Conservation (phyloP, 139 green algal genomes). For the Haematococcus lacustris region DNA sequence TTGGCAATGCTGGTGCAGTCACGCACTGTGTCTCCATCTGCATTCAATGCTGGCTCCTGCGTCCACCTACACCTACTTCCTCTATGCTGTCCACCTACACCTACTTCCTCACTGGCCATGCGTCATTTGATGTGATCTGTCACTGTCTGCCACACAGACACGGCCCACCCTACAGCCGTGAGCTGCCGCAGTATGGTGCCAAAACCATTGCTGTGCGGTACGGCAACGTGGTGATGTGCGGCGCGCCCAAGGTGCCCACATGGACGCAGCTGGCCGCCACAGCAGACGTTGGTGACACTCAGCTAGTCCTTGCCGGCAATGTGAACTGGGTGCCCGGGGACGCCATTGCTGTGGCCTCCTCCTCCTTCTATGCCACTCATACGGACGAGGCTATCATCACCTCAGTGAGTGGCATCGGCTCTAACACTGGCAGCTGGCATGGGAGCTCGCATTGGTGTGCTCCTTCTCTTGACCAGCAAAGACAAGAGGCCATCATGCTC, state of each 20-base stretch:
- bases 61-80: too few relatives aligned
- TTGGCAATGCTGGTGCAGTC: too few relatives aligned
- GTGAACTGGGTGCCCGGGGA: slow-evolving; percentile 22
- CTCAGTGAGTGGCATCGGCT: too few relatives aligned
- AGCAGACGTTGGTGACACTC: slow-evolving; percentile 15
- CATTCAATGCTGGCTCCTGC: too few relatives aligned
- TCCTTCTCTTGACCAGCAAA: too few relatives aligned
- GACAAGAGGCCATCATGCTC: too few relatives aligned
- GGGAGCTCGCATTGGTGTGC: too few relatives aligned
- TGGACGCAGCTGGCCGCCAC: slow-evolving; percentile 48
- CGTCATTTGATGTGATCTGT: too few relatives aligned
- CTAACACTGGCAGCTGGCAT: too few relatives aligned
- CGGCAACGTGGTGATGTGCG: slow-evolving; percentile 45
- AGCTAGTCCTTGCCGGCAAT: slow-evolving; percentile 28
- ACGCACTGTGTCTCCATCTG: too few relatives aligned
- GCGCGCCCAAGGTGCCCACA: slow-evolving; percentile 42
- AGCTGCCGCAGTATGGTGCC: slow-evolving; percentile 61
- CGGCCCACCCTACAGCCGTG: slow-evolving; percentile 27
- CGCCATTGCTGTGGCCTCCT: slow-evolving; percentile 49
- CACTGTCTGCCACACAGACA: neutral
- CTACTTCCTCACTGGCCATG: too few relatives aligned
- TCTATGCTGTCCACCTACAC: too few relatives aligned
- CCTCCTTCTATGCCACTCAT: slow-evolving; percentile 31
- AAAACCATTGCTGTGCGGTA: slow-evolving; percentile 53
- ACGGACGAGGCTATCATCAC: slow-evolving; percentile 21